Conservation (phyloP, 169 alveolate species). For the Eimeria brunetti region DNA sequence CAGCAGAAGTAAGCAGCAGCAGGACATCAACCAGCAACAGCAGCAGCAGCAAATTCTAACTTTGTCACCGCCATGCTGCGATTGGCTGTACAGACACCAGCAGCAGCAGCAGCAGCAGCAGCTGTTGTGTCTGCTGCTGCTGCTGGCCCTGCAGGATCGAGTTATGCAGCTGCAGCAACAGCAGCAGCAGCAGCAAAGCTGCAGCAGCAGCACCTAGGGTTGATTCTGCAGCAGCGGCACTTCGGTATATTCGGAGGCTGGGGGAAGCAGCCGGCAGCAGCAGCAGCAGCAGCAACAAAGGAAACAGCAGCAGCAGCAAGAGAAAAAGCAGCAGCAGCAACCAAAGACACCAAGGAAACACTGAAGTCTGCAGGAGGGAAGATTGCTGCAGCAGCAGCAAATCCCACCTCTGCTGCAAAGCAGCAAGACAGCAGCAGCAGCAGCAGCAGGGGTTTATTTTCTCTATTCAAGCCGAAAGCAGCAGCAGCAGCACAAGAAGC, state of each 20-base stretch:
- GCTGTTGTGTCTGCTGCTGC: neutral
- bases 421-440: conserved; percentile 48
- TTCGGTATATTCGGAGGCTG: conserved; percentile 4
- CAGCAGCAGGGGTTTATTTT: conserved; percentile 5
- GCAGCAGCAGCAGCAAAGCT: conserved; percentile 37
- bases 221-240: conserved; percentile 29
- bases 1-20: neutral
- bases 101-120: conserved; percentile 43
- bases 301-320: conserved; percentile 44
- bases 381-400: conserved; percentile 8
- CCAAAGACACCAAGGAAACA: neutral
- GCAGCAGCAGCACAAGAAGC: neutral
- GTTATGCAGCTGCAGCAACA: conserved; percentile 16
- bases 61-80: neutral
- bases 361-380: neutral
- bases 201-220: conserved; percentile 7
- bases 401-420: neutral
- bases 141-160: neutral
- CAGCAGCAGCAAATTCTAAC: neutral
- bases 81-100: neutral
- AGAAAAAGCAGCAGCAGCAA: conserved; percentile 6
- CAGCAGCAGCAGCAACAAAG: conserved; percentile 1
- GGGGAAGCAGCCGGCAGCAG: neutral
- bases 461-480: neutral
- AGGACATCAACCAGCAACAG: conserved; percentile 4